Percentiles rank a stretch among this genome's conserved stretches.
phyloP scores from a whole-genome alignment of 768 basidiomycete genomes.

The Tulasnella sp. region DNA sequence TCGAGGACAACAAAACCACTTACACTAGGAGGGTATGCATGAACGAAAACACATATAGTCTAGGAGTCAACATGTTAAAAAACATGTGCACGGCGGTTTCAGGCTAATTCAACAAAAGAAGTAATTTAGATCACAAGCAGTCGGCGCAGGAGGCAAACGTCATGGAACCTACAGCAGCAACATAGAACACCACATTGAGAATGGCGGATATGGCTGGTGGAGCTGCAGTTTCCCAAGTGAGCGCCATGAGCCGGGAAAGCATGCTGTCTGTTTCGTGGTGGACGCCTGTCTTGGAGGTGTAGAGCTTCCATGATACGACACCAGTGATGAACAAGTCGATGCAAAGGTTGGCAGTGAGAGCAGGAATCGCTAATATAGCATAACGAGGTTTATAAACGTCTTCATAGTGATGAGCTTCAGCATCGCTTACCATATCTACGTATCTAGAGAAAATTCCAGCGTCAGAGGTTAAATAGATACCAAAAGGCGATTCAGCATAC shows the following conservation, averaged over 20 bases:
- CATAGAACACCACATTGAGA: background rate
- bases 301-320: background rate
- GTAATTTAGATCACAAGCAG: too few species aligned
- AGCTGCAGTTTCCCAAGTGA: conserved; percentile 1
- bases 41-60: conserved; percentile 8
- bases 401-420: too few species aligned
- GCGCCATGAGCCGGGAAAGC: background rate
- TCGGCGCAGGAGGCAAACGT: too few species aligned
- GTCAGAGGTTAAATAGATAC: too few species aligned
- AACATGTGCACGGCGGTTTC: background rate
- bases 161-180: background rate
- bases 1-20: too few species aligned
- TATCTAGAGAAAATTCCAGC: background rate
- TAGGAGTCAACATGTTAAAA: conserved; percentile 4
- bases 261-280: background rate
- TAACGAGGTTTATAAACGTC: background rate
- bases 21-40: conserved; percentile 4
- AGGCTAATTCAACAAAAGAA: too few species aligned
- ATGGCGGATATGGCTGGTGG: conserved; percentile 3
- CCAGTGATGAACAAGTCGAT: conserved; percentile 2
- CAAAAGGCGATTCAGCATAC: background rate
- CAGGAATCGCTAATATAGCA: background rate
- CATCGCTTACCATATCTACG: too few species aligned
- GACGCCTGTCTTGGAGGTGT: background rate
- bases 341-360: background rate